Evolutionary conservation across 441 rosid species (phyloP).

Genomic region (Erodium chrysanthum): DNA sequence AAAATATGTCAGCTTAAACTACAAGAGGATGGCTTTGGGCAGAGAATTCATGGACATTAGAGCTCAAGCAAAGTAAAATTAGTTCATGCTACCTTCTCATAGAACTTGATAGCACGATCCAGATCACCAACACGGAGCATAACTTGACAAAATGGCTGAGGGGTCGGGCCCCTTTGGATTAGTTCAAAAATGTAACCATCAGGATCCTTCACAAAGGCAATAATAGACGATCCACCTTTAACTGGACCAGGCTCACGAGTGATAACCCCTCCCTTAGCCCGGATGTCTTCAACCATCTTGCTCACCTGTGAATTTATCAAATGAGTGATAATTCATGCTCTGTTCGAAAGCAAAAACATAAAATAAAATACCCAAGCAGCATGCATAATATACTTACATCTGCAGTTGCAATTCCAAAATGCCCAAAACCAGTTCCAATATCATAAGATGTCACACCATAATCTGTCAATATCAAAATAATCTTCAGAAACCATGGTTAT

Average conservation of each 20-base stretch:
- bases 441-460: slow-evolving; percentile 81
- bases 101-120: slow-evolving; percentile 71
- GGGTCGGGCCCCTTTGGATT: slow-evolving; percentile 79
- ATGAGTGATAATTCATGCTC: slow-evolving; percentile 10
- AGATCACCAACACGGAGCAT: slow-evolving; percentile 96
- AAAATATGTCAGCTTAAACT: no score
- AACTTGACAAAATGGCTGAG: slow-evolving; percentile 89
- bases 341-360: slow-evolving; percentile 9
- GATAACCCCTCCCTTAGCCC: slow-evolving; percentile 68
- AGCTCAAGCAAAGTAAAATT: no score
- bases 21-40: neutral
- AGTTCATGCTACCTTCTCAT: slow-evolving; percentile 48
- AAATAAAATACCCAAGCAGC: neutral
- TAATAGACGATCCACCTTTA: slow-evolving; percentile 62
- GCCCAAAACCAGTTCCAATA: slow-evolving; percentile 92
- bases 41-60: no score
- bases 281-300: slow-evolving; percentile 65
- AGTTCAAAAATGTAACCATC: slow-evolving; percentile 89
- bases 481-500: slow-evolving; percentile 1
- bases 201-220: slow-evolving; percentile 94
- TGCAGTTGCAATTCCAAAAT: slow-evolving; percentile 77
- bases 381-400: slow-evolving; percentile 44
- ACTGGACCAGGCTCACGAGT: slow-evolving; percentile 94
- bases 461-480: slow-evolving; percentile 35
- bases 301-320: slow-evolving; percentile 36